Evolutionary conservation across 495 filamentous ascomycete species (phyloP).

Genomic region (Tuber calosporum): DNA sequence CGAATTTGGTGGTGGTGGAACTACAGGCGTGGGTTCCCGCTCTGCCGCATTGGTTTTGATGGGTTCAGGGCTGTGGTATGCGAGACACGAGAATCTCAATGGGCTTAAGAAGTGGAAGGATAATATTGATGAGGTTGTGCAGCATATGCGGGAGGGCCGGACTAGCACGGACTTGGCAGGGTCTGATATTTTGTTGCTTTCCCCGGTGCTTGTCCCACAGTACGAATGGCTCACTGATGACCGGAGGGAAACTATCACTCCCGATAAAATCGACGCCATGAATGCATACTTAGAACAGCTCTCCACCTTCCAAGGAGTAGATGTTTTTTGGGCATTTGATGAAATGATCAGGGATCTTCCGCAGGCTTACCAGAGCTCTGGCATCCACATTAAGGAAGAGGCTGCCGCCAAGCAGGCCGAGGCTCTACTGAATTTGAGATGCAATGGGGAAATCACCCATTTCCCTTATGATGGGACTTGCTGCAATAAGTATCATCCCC

Average conservation of each 20-base stretch:
- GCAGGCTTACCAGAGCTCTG: slow-evolving; percentile 47
- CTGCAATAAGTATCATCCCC: slow-evolving; percentile 48
- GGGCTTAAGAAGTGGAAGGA: slow-evolving; percentile 48
- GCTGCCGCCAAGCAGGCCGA: slow-evolving; percentile 51
- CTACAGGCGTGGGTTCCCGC: slow-evolving; percentile 13
- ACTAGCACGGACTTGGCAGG: slow-evolving; percentile 30
- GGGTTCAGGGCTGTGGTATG: slow-evolving; percentile 54
- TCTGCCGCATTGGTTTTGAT: slow-evolving; percentile 46
- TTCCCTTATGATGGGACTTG: slow-evolving; percentile 54
- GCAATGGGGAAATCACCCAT: slow-evolving; percentile 47
- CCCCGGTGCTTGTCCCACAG: slow-evolving; percentile 52
- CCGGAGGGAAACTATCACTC: slow-evolving; percentile 48
- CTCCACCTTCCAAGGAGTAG: slow-evolving; percentile 44
- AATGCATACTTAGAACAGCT: slow-evolving; percentile 51
- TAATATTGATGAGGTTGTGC: slow-evolving; percentile 45
- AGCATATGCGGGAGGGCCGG: slow-evolving; percentile 33
- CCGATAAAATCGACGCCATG: slow-evolving; percentile 50
- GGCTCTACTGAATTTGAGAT: slow-evolving; percentile 53
- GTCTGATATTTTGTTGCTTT: slow-evolving; percentile 47
- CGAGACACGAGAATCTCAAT: slow-evolving; percentile 48
- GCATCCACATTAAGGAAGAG: slow-evolving; percentile 50
- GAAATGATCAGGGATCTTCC: slow-evolving; percentile 44
- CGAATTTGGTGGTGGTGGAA: slow-evolving; percentile 17
- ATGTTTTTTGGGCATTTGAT: slow-evolving; percentile 51
- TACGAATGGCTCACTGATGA: slow-evolving; percentile 49